phyloP scores from a whole-genome alignment of 805 yeast species.

The Barnettozyma salicaria region DNA sequence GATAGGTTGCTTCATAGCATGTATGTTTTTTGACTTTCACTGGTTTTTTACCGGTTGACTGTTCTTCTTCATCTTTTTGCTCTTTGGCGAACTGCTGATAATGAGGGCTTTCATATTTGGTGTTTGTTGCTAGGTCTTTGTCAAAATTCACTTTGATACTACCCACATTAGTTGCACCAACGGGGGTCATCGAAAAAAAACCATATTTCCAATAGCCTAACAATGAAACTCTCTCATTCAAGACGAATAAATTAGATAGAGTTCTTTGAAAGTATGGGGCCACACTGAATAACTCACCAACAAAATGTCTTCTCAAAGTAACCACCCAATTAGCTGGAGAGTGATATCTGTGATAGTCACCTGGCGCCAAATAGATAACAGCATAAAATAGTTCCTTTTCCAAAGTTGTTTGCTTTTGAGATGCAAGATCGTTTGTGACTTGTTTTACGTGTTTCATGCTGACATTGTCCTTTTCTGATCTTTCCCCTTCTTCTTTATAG shows the following conservation, averaged over 20 bases:
- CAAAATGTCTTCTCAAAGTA: conserved; percentile 86
- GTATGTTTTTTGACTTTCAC: conserved; percentile 60
- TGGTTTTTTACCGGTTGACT: conserved; percentile 8
- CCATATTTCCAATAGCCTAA: conserved; percentile 97
- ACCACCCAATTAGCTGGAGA: conserved; percentile 97
- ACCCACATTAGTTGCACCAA: conserved; percentile 98
- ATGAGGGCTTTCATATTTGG: conserved; percentile 45
- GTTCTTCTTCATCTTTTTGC: conserved; percentile 7
- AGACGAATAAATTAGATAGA: conserved; percentile 76
- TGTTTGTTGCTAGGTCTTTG: conserved; percentile 81
- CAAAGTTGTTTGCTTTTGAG: conserved; percentile 17
- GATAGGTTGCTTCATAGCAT: conserved; percentile 91
- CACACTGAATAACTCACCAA: conserved; percentile 92
- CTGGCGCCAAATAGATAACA: conserved; percentile 94
- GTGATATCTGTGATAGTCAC: conserved; percentile 96
- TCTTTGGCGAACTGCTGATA: conserved; percentile 18
- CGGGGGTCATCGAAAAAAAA: conserved; percentile 97
- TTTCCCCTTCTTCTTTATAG: conserved; percentile 65
- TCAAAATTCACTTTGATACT: conserved; percentile 90
- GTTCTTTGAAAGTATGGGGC: conserved; percentile 94
- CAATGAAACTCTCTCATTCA: conserved; percentile 92
- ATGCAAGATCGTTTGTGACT: conserved; percentile 29
- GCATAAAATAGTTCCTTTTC: conserved; percentile 71
- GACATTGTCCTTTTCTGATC: conserved; percentile 33
- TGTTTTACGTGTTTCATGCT: conserved; percentile 28